Conservation (phyloP, 1,284 basidiomycete species). For the Austroboletus niveus region DNA sequence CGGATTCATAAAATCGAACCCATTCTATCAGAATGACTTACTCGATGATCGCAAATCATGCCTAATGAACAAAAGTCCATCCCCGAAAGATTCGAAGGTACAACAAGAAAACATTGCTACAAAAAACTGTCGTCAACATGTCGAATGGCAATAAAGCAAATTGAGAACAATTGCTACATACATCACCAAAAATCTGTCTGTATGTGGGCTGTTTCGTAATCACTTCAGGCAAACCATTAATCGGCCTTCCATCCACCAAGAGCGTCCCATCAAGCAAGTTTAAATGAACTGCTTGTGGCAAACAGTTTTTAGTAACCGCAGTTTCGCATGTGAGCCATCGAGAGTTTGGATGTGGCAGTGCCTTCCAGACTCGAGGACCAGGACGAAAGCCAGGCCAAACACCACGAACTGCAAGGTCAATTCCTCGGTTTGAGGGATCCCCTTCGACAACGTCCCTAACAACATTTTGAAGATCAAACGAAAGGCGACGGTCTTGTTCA, state of each 20-base stretch:
- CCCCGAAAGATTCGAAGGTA: slow-evolving; percentile 33
- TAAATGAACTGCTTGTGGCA: neutral
- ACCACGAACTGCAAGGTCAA: slow-evolving; percentile 34
- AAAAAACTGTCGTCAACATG: neutral
- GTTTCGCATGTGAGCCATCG: slow-evolving; percentile 1
- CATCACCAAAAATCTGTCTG: slow-evolving; percentile 32
- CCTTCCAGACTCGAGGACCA: neutral
- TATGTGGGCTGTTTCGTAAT: slow-evolving; percentile 37
- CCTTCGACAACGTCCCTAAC: slow-evolving; percentile 11
- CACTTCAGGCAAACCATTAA: slow-evolving; percentile 37
- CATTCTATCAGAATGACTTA: neutral
- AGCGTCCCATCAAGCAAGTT: neutral
- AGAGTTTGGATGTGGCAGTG: neutral
- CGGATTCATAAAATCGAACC: neutral
- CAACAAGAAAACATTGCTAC: slow-evolving; percentile 37
- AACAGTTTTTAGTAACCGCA: too few relatives aligned
- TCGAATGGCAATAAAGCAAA: neutral
- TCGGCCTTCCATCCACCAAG: slow-evolving; percentile 30
- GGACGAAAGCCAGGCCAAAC: slow-evolving; percentile 30
- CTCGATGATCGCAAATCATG: slow-evolving; percentile 24
- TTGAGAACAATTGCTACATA: slow-evolving; percentile 6
- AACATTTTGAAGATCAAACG: slow-evolving; percentile 24
- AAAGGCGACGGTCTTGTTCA: slow-evolving; percentile 24
- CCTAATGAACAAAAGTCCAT: slow-evolving; percentile 37
- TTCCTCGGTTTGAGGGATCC: slow-evolving; percentile 9